Conservation (phyloP, 192 early-diverging fungal species). For the Spizellomyces sp. region DNA sequence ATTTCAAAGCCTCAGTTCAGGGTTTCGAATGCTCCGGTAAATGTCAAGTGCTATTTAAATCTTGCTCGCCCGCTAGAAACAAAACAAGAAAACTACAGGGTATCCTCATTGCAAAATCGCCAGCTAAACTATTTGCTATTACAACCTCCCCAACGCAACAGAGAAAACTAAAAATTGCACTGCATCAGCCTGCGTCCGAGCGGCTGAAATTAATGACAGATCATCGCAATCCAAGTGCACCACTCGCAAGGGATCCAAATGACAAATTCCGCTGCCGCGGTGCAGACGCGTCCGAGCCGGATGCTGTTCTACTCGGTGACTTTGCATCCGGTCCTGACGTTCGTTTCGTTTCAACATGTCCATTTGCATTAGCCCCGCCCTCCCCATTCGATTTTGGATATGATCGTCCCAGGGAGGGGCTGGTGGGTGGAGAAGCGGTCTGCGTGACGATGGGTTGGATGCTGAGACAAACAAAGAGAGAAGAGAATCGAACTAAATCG, state of each 20-base stretch:
- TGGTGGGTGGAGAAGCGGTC: background rate
- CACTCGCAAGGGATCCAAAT: background rate
- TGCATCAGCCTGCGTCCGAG: no score
- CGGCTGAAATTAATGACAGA: background rate
- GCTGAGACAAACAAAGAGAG: conserved; percentile 51
- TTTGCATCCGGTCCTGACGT: background rate
- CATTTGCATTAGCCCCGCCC: background rate
- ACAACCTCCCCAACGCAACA: no score
- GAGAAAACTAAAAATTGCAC: no score
- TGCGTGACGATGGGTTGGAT: background rate
- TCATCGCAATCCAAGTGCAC: background rate
- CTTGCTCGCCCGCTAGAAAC: no score
- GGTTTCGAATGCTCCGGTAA: no score
- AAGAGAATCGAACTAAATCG: conserved; percentile 65
- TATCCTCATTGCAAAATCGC: no score
- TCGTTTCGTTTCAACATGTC: background rate
- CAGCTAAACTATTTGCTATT: no score
- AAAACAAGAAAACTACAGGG: no score
- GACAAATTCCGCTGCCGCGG: background rate
- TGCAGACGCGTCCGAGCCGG: background rate
- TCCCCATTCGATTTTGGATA: background rate
- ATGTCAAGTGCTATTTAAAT: no score
- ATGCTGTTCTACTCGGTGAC: background rate
- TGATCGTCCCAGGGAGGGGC: background rate
- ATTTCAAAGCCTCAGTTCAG: no score